These are phyloP conservation scores for Phytopythium boreale DNA, from an alignment of 352 stramenopile genomes.

Conservation along the genomic window DNA sequence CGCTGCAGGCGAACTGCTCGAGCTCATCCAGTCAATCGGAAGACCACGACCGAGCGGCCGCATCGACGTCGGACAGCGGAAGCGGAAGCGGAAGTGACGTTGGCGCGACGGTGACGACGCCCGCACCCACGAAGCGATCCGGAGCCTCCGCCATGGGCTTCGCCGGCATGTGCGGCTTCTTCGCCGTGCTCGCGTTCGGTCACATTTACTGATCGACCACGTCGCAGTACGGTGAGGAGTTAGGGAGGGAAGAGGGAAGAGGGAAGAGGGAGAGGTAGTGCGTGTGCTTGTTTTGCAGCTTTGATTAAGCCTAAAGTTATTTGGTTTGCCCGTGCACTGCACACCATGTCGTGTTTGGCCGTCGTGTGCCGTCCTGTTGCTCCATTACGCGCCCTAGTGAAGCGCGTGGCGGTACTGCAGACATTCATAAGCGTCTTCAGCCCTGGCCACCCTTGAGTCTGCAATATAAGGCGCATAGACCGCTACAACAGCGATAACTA, in stretches of 20 bases:
- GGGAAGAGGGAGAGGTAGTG: neutral
- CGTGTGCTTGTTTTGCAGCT: neutral
- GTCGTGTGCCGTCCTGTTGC: too few relatives aligned
- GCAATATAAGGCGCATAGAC: too few relatives aligned
- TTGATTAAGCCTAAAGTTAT: neutral
- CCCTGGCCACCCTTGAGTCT: too few relatives aligned
- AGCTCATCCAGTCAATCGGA: neutral
- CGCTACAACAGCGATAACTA: too few relatives aligned
- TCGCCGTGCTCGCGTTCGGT: conserved; percentile 5
- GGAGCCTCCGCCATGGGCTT: conserved; percentile 5
- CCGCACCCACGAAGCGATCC: conserved; percentile 2
- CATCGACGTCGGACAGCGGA: neutral
- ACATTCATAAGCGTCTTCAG: too few relatives aligned
- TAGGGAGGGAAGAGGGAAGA: neutral
- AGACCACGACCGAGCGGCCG: neutral
- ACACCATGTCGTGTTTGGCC: too few relatives aligned
- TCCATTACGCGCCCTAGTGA: too few relatives aligned
- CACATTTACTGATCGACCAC: neutral
- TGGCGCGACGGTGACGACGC: neutral
- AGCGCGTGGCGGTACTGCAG: too few relatives aligned
- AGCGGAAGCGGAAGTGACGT: neutral
- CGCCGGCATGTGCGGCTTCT: conserved; percentile 8
- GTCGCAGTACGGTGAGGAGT: neutral
- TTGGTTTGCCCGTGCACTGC: neutral
- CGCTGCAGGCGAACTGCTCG: neutral